Conservation (phyloP, 192 early-diverging fungal genomes). For the Mortierella claussenii region DNA sequence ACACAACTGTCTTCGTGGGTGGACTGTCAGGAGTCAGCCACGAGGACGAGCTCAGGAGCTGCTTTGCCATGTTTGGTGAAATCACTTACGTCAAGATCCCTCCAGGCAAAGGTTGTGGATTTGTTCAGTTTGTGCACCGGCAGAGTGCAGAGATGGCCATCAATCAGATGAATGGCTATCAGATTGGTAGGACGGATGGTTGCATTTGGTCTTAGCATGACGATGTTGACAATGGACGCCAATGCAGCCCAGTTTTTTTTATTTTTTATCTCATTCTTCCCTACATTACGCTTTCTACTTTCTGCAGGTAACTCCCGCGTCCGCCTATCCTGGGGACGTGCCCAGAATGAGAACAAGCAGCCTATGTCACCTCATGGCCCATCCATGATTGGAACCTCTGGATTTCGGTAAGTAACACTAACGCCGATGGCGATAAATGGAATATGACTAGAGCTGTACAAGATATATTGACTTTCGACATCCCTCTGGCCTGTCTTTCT, state of each 20-base stretch:
- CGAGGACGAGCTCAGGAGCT: constrained; percentile 85
- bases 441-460: too few relatives aligned
- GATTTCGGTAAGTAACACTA: constrained; percentile 37
- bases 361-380: constrained; percentile 45
- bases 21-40: constrained; percentile 84
- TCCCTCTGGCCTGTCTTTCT: too few relatives aligned
- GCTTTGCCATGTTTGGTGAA: constrained; percentile 90
- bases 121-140: constrained; percentile 90
- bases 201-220: not conserved
- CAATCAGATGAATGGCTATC: constrained; percentile 87
- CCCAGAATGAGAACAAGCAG: constrained; percentile 59
- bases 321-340: constrained; percentile 68
- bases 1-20: constrained; percentile 98
- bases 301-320: constrained; percentile 62
- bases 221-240: too few relatives aligned
- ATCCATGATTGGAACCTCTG: constrained; percentile 24
- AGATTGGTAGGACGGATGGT: constrained; percentile 75
- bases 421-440: too few relatives aligned
- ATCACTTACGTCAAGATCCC: constrained; percentile 96
- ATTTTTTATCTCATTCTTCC: too few relatives aligned
- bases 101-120: constrained; percentile 93
- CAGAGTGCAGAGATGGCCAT: constrained; percentile 91
- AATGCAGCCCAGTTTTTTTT: too few relatives aligned
- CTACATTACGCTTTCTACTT: too few relatives aligned
- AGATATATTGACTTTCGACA: too few relatives aligned